These are phyloP conservation scores for Nigrograna mackinnonii DNA, from an alignment of 2,329 filamentous ascomycete species.

Conservation along the genomic window DNA sequence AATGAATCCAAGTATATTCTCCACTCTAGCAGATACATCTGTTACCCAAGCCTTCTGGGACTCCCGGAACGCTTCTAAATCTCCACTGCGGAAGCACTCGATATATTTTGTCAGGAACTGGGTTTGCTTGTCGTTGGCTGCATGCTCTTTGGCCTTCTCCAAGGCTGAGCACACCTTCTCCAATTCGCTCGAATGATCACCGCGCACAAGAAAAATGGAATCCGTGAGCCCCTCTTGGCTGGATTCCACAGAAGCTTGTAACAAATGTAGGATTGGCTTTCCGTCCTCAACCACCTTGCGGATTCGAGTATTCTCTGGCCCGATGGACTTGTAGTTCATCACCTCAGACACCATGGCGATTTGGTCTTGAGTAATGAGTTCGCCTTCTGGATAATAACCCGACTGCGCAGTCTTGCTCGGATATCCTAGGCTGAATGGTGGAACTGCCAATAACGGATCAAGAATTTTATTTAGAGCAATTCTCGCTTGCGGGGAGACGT, in stretches of 20 bases:
- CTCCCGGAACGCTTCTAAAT: conserved; percentile 8
- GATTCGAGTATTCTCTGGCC: conserved; percentile 10
- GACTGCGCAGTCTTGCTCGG: conserved; percentile 5
- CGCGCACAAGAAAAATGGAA: conserved; percentile 1
- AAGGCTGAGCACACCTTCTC: conserved; percentile 4
- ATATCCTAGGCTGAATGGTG: conserved; percentile 6
- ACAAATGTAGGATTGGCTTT: conserved; percentile 3
- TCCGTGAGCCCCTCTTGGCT: background rate
- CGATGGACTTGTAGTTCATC: conserved; percentile 3
- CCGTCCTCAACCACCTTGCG: conserved; percentile 3
- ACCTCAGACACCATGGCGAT: conserved; percentile 6
- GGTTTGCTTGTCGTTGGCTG: conserved; percentile 7
- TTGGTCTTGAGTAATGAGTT: conserved; percentile 2
- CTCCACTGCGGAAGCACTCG: conserved; percentile 9
- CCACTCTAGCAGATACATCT: conserved; percentile 6
- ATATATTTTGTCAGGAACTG: conserved; percentile 7
- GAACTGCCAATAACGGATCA: conserved; percentile 5
- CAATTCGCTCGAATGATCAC: conserved; percentile 9
- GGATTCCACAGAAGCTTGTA: background rate
- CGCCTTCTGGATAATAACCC: conserved; percentile 4
- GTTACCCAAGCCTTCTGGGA: conserved; percentile 9
- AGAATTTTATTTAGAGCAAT: conserved; percentile 4
- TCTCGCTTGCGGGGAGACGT: background rate
- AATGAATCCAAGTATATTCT: conserved; percentile 13
- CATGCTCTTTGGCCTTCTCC: conserved; percentile 5